Conservation (phyloP, 176 grass and related monocot species). For the Chloris gayana region DNA sequence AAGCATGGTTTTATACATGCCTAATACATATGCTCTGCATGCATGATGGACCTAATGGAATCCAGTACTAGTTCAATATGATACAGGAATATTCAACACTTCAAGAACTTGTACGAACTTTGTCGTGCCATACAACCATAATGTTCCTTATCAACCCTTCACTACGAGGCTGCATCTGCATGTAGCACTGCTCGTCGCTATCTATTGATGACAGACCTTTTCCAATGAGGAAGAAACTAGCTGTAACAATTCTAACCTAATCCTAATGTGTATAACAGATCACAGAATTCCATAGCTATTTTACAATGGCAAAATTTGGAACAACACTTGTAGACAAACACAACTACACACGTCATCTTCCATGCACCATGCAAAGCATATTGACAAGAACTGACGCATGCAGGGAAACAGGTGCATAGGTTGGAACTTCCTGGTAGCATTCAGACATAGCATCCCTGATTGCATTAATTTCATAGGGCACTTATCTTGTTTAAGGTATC, state of each 20-base stretch:
- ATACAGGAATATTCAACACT: not conserved
- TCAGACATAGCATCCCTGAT: not conserved
- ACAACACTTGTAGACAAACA: not conserved
- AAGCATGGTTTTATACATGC: not conserved
- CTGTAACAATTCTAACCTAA: not conserved
- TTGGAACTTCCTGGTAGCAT: not conserved
- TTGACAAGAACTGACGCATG: not conserved
- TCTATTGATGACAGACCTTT: not conserved
- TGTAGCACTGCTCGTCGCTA: not conserved
- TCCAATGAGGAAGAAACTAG: not conserved
- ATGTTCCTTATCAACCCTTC: not conserved
- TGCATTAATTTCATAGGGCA: not conserved
- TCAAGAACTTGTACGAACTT: not conserved
- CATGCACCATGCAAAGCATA: not conserved
- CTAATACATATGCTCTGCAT: not conserved
- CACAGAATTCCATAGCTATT: not conserved
- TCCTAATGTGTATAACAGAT: not conserved
- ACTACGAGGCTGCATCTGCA: not conserved
- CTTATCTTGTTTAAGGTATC: conserved; percentile 20
- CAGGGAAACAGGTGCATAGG: not conserved
- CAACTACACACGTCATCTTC: conserved; percentile 14
- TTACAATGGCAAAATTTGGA: conserved; percentile 21
- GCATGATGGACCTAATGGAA: not conserved
- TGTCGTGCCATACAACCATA: not conserved
- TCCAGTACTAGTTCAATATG: not conserved